Percentiles rank a stretch among this genome's conserved stretches.
phyloP scores from a whole-genome alignment of 352 stramenopile genomes.

The Phytophthora pini region DNA sequence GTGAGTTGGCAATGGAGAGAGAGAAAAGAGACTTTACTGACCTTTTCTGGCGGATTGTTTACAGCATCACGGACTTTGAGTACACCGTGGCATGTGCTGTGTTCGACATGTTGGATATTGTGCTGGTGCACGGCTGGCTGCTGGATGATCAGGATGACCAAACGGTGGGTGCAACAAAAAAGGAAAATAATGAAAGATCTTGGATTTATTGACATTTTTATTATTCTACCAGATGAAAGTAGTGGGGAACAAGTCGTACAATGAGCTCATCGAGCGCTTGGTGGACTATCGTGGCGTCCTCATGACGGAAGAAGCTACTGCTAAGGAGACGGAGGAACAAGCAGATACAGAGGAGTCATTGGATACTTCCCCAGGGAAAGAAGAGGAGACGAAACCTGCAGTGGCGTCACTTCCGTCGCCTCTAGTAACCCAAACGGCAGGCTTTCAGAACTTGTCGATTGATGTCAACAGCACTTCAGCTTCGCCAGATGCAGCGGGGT shows the following conservation, averaged over 20 bases:
- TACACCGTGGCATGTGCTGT: constrained; percentile 95
- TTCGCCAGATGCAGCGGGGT: constrained; percentile 1
- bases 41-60: constrained; percentile 8
- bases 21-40: not conserved
- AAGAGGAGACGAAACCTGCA: constrained; percentile 25
- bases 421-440: constrained; percentile 15
- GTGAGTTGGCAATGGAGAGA: constrained; percentile 35
- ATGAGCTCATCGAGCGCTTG: constrained; percentile 96
- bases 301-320: constrained; percentile 57
- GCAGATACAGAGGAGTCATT: not conserved
- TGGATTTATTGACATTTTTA: constrained; percentile 12
- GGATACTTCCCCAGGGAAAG: constrained; percentile 2
- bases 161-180: constrained; percentile 49
- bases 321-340: constrained; percentile 21
- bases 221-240: constrained; percentile 55
- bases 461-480: constrained; percentile 34
- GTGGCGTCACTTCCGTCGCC: constrained; percentile 13
- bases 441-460: constrained; percentile 52
- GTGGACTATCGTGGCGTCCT: constrained; percentile 88
- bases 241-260: constrained; percentile 95
- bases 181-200: not conserved
- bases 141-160: constrained; percentile 91
- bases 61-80: constrained; percentile 92
- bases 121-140: constrained; percentile 98
- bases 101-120: constrained; percentile 97